Percentiles rank a stretch among this genome's conserved stretches.
These are phyloP conservation scores for Saccharomycopsis lassenensis DNA, from an alignment of 805 yeast species.

Conservation along the genomic window DNA sequence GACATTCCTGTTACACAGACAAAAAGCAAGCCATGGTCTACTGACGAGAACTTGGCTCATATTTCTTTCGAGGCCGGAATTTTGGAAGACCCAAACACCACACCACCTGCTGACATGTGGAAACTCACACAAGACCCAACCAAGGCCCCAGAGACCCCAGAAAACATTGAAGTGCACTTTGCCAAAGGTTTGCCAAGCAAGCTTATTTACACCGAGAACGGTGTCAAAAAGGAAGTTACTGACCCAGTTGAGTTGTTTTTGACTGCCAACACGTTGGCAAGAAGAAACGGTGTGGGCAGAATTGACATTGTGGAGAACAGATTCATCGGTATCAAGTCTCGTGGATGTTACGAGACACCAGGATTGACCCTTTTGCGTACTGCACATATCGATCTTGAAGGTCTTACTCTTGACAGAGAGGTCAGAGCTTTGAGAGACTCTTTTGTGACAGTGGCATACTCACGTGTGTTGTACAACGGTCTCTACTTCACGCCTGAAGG, in stretches of 20 bases:
- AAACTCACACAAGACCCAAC: conserved; percentile 89
- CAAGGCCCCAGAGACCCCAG: conserved; percentile 92
- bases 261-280: conserved; percentile 88
- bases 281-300: conserved; percentile 99
- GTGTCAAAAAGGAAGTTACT: conserved; percentile 42
- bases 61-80: conserved; percentile 99
- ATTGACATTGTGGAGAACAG: conserved; percentile 98
- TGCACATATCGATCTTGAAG: conserved; percentile 94
- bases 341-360: conserved; percentile 99
- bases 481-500: conserved; percentile 98
- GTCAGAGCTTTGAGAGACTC: conserved; percentile 94
- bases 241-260: conserved; percentile 88
- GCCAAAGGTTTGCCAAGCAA: conserved; percentile 82
- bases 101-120: conserved; percentile 99
- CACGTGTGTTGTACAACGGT: conserved; percentile 90
- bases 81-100: conserved; percentile 94
- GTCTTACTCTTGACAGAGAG: conserved; percentile 93
- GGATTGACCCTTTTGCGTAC: conserved; percentile 90
- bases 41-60: conserved; percentile 98
- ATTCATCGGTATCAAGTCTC: conserved; percentile 95
- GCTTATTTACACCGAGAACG: conserved; percentile 52
- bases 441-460: conserved; percentile 87
- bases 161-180: conserved; percentile 73
- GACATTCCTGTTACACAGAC: conserved; percentile 94
- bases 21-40: conserved; percentile 98